A percentile compares a stretch with the other conserved stretches of the same genome.
Conservation (phyloP, 176 grass and related monocot species). For the Aegilops tauschii region DNA sequence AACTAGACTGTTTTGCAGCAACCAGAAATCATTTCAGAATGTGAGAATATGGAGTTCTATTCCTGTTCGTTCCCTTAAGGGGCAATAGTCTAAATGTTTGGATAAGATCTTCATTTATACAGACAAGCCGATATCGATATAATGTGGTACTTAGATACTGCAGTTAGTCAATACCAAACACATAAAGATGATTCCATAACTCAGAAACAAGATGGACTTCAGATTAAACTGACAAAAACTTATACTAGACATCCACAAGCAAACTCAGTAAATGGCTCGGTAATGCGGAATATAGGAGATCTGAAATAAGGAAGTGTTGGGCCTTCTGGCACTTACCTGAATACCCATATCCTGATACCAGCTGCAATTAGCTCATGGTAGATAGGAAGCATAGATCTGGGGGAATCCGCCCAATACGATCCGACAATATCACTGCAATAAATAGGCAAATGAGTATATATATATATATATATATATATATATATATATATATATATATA, state of each 20-base stretch:
- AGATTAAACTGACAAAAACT: background rate
- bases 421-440: constrained; percentile 67
- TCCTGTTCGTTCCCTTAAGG: background rate
- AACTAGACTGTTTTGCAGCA: constrained; percentile 3
- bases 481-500: constrained; percentile 48
- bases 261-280: background rate
- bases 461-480: constrained; percentile 37
- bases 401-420: constrained; percentile 87
- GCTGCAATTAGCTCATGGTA: constrained; percentile 86
- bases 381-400: constrained; percentile 96
- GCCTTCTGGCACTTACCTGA: constrained; percentile 49
- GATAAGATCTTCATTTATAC: background rate
- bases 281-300: constrained; percentile 28
- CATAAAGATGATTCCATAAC: background rate
- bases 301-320: background rate
- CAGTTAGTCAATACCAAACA: background rate
- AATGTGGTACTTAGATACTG: background rate
- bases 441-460: constrained; percentile 21
- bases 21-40: background rate
- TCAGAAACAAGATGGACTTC: background rate
- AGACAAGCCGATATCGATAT: background rate
- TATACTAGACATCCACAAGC: background rate
- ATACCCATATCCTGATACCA: constrained; percentile 95
- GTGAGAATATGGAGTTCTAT: too few species aligned
- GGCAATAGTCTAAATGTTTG: background rate